phyloP scores from a whole-genome alignment of 257 asterid species.

The Jacaranda mimosifolia region DNA sequence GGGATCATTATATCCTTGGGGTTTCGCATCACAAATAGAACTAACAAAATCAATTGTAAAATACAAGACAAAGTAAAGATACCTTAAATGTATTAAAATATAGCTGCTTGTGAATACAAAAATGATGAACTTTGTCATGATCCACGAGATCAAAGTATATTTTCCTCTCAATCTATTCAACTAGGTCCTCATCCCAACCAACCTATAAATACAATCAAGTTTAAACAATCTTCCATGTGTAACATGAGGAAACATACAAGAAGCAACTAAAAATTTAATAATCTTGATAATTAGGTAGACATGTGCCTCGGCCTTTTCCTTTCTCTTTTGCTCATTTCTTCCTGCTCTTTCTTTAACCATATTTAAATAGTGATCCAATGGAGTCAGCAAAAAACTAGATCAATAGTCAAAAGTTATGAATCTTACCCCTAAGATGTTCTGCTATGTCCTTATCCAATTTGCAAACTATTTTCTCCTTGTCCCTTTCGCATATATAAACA shows the following conservation, averaged over 20 bases:
- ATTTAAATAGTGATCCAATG: conserved; percentile 49
- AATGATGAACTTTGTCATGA: conserved; percentile 84
- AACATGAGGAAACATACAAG: conserved; percentile 28
- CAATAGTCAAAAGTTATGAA: conserved; percentile 16
- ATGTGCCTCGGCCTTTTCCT: conserved; percentile 85
- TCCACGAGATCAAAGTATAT: conserved; percentile 90
- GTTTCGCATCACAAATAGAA: too few species aligned
- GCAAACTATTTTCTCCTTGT: conserved; percentile 78
- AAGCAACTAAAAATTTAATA: conserved; percentile 15
- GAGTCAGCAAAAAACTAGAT: conserved; percentile 31
- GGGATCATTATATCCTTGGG: too few species aligned
- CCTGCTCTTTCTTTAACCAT: conserved; percentile 82
- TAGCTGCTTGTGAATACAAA: conserved; percentile 81
- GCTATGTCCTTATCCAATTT: conserved; percentile 85
- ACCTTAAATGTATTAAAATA: conserved; percentile 80
- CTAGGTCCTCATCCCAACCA: conserved; percentile 81
- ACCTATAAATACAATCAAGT: conserved; percentile 54
- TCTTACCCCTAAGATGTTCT: conserved; percentile 81
- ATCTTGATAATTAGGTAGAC: conserved; percentile 87
- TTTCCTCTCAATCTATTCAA: conserved; percentile 77
- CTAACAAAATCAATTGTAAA: neutral
- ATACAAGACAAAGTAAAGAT: conserved; percentile 32
- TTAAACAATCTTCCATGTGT: neutral
- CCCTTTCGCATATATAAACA: conserved; percentile 85
- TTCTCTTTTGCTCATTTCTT: conserved; percentile 82